Percentiles rank a stretch among this genome's conserved stretches.
Evolutionary conservation across 352 stramenopile species (phyloP).

Genomic region (Pythium aristosporum): DNA sequence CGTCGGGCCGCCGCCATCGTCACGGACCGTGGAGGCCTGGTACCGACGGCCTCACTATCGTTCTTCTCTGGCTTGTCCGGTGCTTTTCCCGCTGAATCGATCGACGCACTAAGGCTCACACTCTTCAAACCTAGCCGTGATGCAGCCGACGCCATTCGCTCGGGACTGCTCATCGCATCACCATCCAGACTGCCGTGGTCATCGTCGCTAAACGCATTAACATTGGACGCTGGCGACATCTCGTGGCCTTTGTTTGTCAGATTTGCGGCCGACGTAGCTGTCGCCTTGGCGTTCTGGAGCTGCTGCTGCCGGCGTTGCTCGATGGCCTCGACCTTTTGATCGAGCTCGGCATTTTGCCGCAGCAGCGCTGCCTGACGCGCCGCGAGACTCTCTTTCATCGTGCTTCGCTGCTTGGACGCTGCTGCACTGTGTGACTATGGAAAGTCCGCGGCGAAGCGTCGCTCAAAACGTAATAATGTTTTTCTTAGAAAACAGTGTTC

Average conservation of each 20-base stretch:
- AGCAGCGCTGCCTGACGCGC: slow-evolving; percentile 56
- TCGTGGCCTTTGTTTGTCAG: slow-evolving; percentile 2
- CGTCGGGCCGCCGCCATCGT: not conserved
- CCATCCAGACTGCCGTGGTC: slow-evolving; percentile 1
- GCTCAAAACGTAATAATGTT: not conserved
- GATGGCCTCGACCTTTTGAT: slow-evolving; percentile 65
- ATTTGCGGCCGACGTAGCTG: not conserved
- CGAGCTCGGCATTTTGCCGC: slow-evolving; percentile 61
- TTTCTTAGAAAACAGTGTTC: not conserved
- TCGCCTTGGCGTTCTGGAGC: slow-evolving; percentile 16
- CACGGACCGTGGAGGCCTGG: not conserved
- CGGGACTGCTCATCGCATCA: slow-evolving; percentile 15
- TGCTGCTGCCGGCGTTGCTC: slow-evolving; percentile 58
- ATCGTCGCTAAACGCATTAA: slow-evolving; percentile 6
- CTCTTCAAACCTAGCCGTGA: slow-evolving; percentile 21
- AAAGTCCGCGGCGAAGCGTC: not conserved
- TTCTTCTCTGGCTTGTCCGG: not conserved
- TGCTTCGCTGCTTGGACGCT: not conserved
- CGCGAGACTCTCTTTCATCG: slow-evolving; percentile 64
- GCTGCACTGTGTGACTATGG: not conserved
- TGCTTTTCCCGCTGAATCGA: slow-evolving; percentile 35
- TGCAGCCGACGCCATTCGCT: slow-evolving; percentile 1
- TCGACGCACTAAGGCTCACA: slow-evolving; percentile 54
- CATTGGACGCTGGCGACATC: not conserved
- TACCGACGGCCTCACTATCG: not conserved